Evolutionary conservation across 306 rosid genomes (phyloP).

Genomic region (Fagus sylvatica): DNA sequence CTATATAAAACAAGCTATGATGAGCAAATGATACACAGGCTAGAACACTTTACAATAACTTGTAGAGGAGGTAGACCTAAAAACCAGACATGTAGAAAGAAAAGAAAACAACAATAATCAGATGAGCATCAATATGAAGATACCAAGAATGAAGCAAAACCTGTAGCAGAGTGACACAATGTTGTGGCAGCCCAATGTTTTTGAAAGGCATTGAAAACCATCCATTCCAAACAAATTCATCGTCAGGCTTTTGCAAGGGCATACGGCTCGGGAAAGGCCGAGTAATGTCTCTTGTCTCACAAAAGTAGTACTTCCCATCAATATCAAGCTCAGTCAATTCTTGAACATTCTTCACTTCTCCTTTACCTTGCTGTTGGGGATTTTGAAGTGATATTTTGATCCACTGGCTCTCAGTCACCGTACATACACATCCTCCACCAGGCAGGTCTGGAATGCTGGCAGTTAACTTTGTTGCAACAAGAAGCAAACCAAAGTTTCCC

Average conservation of each 20-base stretch:
- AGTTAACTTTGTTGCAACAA: constrained; percentile 70
- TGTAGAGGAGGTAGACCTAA: neutral
- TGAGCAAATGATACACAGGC: neutral
- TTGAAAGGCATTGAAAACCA: constrained; percentile 83
- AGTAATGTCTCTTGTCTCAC: constrained; percentile 85
- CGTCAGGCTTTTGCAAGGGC: constrained; percentile 61
- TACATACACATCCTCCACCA: constrained; percentile 82
- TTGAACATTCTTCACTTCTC: constrained; percentile 71
- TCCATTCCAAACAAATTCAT: constrained; percentile 92
- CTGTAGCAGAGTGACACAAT: constrained; percentile 91
- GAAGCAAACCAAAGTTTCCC: constrained; percentile 76
- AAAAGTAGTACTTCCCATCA: constrained; percentile 89
- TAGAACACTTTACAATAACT: neutral
- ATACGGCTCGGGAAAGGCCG: constrained; percentile 78
- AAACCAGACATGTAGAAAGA: constrained; percentile 16
- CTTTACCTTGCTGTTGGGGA: constrained; percentile 74
- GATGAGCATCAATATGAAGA: constrained; percentile 29
- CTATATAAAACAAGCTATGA: constrained; percentile 1
- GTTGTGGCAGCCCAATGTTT: constrained; percentile 73
- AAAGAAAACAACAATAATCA: constrained; percentile 32
- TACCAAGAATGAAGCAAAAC: constrained; percentile 57
- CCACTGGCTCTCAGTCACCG: constrained; percentile 88
- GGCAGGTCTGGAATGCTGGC: constrained; percentile 71
- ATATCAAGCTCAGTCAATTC: constrained; percentile 86
- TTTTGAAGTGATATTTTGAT: constrained; percentile 74